A percentile compares a stretch with the other conserved stretches of the same genome.
These are phyloP conservation scores for Suillus cothurnatus DNA, from an alignment of 768 basidiomycete genomes.

Conservation along the genomic window DNA sequence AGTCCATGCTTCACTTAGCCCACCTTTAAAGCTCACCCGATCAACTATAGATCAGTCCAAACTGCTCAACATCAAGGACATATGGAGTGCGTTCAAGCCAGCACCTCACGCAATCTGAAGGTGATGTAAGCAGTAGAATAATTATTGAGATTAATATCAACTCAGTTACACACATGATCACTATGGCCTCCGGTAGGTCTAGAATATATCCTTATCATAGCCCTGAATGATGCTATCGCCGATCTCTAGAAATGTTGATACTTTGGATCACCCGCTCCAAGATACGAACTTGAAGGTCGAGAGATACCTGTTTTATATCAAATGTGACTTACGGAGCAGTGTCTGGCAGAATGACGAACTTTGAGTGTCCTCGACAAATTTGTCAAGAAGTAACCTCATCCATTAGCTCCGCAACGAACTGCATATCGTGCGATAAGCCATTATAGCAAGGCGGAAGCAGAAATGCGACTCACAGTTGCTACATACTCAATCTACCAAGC, in stretches of 20 bases:
- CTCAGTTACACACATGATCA: not conserved
- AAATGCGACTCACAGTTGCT: not conserved
- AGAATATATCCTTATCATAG: not conserved
- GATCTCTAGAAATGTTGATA: not conserved
- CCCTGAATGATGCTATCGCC: not conserved
- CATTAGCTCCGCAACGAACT: not conserved
- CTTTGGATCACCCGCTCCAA: no score
- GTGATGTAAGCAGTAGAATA: not conserved
- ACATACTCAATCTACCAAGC: not conserved
- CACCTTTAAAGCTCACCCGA: no score
- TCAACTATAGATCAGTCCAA: no score
- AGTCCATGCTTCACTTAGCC: not conserved
- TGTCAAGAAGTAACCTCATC: not conserved
- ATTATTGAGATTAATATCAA: not conserved
- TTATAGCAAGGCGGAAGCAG: not conserved
- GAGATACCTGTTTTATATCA: not conserved
- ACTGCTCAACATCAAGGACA: no score
- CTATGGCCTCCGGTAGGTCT: not conserved
- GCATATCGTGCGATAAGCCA: not conserved
- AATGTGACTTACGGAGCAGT: not conserved
- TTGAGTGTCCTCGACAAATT: not conserved
- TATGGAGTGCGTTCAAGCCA: no score
- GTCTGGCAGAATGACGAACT: not conserved
- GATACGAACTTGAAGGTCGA: not conserved
- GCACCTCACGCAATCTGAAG: not conserved